Conservation (phyloP, 2,329 filamentous ascomycete genomes). For the Eutypa lata region DNA sequence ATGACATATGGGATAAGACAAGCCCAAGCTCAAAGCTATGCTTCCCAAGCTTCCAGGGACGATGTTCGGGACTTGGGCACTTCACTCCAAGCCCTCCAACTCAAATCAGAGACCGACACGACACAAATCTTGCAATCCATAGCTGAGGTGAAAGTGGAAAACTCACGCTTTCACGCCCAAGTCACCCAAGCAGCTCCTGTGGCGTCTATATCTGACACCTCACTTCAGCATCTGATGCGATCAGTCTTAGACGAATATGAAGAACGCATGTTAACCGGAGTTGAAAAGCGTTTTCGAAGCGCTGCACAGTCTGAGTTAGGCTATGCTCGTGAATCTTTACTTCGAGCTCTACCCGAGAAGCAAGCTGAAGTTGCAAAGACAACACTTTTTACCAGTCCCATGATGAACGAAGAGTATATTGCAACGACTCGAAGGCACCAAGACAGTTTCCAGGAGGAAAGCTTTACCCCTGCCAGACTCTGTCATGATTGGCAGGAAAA, state of each 20-base stretch:
- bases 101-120: background rate
- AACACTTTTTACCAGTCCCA: too few species aligned
- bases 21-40: conserved; percentile 4
- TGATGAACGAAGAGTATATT: too few species aligned
- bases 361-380: too few species aligned
- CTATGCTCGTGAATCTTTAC: background rate
- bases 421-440: too few species aligned
- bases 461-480: too few species aligned
- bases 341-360: conserved; percentile 1
- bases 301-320: conserved; percentile 6
- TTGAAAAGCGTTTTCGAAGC: conserved; percentile 8
- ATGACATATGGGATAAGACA: conserved; percentile 6
- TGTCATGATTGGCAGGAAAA: too few species aligned
- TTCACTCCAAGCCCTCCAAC: background rate
- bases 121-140: conserved; percentile 6
- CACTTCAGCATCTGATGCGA: conserved; percentile 4
- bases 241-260: conserved; percentile 12
- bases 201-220: background rate
- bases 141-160: conserved; percentile 3
- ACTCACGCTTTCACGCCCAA: conserved; percentile 5
- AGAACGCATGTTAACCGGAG: conserved; percentile 6
- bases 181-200: conserved; percentile 5
- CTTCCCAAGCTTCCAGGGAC: conserved; percentile 5
- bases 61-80: background rate
- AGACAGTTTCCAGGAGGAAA: too few species aligned